Evolutionary conservation across 805 yeast species (phyloP), one percentile per base, ranked within the genome.

Genomic region (Metschnikowia dekortorum): DNA sequence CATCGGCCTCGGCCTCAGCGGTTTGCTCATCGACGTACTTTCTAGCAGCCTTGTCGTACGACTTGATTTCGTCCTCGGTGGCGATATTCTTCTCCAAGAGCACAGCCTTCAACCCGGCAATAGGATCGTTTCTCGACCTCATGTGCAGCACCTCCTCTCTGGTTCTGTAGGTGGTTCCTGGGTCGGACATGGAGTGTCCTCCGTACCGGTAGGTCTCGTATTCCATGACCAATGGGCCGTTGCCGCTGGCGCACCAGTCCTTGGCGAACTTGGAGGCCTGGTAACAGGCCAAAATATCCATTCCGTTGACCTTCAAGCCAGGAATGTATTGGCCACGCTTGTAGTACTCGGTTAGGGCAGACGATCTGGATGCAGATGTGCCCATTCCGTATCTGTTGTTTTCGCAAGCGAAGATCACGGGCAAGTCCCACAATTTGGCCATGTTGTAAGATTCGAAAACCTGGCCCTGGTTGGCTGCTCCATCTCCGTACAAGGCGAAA

Each of bases 331-430:
- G 99, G 69, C 98, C 99, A 79, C 99, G 90, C 84, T 92, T 89
- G 84, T 88, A 88, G 81, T 90, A 94, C 65, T 94, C 97, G 53
- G 95, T 86, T 80, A 90, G 75, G 48, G 99, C 99, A 48, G 97
- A 90, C 11, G 97, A 90, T 78, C 99, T 87, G 44, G 96, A 73
- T 49, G 98, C 98, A 57, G 99, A 76, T 48, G 99, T 94, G 78
- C 99, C 99, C 99, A 94, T 94, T 81, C 99, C 99, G 73, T 94
- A 94, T 78, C 90, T 94, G 85, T 94, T 94, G 82, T 94, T 94
- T 77, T 94, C 99, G 81, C 99, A 94, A 56, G 94, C 89, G 68
- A 89, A 94, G 57, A 94, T 75, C 68, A 89, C 86, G 61, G 99
- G 99, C 67, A 94, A 81, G 75, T 91, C 84, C 96, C 97, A 94